phyloP scores from a whole-genome alignment of 2,329 filamentous ascomycete species.

The Monilinia fructicola region DNA sequence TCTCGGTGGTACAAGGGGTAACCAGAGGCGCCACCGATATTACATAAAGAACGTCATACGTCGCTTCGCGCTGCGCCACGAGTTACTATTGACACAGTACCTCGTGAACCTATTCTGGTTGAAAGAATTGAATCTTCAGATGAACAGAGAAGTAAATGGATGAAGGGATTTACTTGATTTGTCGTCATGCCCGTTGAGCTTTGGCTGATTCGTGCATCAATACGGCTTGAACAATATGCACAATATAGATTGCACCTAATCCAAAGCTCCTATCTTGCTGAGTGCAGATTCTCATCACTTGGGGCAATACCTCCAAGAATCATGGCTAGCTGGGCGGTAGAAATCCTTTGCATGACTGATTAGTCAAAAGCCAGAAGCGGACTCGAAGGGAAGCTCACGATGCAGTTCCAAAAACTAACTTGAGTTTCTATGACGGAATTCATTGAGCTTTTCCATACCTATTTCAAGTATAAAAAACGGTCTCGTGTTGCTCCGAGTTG shows the following conservation, averaged over 20 bases:
- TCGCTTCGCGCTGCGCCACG: neutral
- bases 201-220: constrained; percentile 6
- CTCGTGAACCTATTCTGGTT: neutral
- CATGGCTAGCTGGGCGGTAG: neutral
- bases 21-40: neutral
- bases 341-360: neutral
- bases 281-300: neutral
- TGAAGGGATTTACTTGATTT: constrained; percentile 4
- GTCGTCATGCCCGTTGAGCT: neutral
- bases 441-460: neutral
- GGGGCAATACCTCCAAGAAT: neutral
- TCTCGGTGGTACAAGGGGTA: neutral
- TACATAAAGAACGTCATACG: neutral
- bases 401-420: neutral
- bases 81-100: too few species aligned
- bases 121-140: neutral
- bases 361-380: neutral
- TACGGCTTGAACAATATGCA: too few species aligned
- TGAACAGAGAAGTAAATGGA: neutral
- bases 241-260: neutral
- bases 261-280: neutral
- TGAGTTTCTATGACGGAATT: neutral
- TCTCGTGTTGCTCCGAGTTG: neutral
- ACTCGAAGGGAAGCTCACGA: neutral
- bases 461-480: neutral